These are phyloP conservation scores for Debaryomycetaceae sp. DNA, from an alignment of 1,139 yeast species.

Conservation along the genomic window DNA sequence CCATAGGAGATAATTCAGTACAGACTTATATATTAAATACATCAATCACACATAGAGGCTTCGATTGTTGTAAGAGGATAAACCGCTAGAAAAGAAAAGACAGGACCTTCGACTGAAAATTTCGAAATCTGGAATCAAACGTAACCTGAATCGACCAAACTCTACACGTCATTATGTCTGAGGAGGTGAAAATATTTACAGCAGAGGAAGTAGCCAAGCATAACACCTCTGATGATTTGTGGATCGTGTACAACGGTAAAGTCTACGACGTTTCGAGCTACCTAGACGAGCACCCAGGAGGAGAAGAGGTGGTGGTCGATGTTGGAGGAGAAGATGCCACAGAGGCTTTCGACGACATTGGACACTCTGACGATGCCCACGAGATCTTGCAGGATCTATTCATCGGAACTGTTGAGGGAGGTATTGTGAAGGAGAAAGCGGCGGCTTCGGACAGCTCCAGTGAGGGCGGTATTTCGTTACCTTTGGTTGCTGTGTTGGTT, in stretches of 20 bases:
- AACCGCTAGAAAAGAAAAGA: conserved; percentile 1
- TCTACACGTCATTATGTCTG: conserved; percentile 9
- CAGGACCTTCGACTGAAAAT: too few species aligned
- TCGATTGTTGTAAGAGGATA: not conserved
- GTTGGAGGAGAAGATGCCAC: conserved; percentile 94
- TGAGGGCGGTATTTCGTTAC: conserved; percentile 26
- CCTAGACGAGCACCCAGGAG: conserved; percentile 94
- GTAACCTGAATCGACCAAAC: not conserved
- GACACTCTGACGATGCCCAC: conserved; percentile 95
- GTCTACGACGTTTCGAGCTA: conserved; percentile 84
- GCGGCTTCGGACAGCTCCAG: conserved; percentile 14
- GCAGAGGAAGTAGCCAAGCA: conserved; percentile 75
- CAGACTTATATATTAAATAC: not conserved
- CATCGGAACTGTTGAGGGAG: conserved; percentile 60
- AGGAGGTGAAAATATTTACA: conserved; percentile 27
- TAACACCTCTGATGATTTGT: conserved; percentile 72
- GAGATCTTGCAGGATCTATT: conserved; percentile 65
- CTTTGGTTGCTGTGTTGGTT: conserved; percentile 45
- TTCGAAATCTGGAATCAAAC: too few species aligned
- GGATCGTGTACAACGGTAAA: conserved; percentile 88
- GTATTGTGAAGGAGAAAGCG: conserved; percentile 29
- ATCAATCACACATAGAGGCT: not conserved
- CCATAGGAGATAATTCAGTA: not conserved
- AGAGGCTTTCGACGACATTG: conserved; percentile 91
- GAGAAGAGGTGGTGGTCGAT: conserved; percentile 92